A percentile compares a stretch with the other conserved stretches of the same genome.
Evolutionary conservation across 108 stramenopile genomes (phyloP).

Genomic region (Stephanodiscus minutulus): DNA sequence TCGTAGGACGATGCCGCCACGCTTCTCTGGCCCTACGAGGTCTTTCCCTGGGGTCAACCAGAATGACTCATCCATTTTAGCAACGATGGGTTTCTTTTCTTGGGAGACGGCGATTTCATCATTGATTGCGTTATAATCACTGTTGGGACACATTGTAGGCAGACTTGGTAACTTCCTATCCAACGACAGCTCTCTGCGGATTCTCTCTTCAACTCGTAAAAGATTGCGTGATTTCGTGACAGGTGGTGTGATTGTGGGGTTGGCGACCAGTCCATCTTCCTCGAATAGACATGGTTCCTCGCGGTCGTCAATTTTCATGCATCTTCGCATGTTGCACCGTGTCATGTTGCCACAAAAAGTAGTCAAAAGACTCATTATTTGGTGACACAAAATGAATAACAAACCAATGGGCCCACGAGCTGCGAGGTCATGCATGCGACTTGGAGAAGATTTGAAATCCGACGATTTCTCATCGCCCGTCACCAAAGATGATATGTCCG

Average conservation of each 20-base stretch:
- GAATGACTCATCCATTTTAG: slow-evolving; percentile 19
- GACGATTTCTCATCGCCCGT: neutral
- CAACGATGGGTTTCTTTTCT: neutral
- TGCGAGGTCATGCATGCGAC: too few species aligned
- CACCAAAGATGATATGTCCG: neutral
- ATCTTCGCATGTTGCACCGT: neutral
- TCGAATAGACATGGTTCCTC: neutral
- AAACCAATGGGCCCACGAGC: slow-evolving; percentile 9
- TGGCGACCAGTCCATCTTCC: slow-evolving; percentile 10
- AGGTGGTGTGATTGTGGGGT: neutral
- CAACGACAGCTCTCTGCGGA: slow-evolving; percentile 18
- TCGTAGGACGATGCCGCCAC: slow-evolving; percentile 4
- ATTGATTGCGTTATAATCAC: neutral
- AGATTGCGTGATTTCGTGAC: slow-evolving; percentile 11
- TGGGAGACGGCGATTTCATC: neutral
- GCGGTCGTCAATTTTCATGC: neutral
- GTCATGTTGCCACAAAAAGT: slow-evolving; percentile 5
- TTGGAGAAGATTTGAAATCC: neutral
- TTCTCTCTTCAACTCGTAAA: slow-evolving; percentile 28
- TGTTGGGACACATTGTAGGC: too few species aligned
- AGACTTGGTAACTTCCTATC: neutral
- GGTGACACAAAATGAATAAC: neutral
- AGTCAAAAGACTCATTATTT: neutral
- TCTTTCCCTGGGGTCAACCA: slow-evolving; percentile 21
- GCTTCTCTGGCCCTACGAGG: slow-evolving; percentile 1